These are phyloP conservation scores for Medicago ruthenica DNA, from an alignment of 306 rosid genomes.

Conservation along the genomic window DNA sequence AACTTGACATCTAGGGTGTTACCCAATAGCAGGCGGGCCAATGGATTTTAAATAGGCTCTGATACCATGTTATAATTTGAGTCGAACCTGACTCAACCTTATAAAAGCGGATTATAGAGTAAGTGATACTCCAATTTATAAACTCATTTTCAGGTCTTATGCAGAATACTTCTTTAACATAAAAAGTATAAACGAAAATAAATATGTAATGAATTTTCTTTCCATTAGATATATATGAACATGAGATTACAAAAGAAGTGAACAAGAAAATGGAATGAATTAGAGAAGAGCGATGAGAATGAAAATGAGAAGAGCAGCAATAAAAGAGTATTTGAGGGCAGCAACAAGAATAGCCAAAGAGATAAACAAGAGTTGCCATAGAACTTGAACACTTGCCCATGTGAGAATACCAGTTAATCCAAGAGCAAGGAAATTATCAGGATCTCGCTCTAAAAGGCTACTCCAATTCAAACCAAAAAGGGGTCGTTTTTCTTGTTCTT, in stretches of 20 bases:
- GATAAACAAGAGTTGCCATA: slow-evolving; percentile 72
- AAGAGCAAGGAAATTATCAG: slow-evolving; percentile 75
- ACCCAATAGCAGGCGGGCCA: no score
- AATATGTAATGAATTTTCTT: no score
- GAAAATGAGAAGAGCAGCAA: slow-evolving; percentile 80
- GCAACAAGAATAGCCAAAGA: slow-evolving; percentile 76
- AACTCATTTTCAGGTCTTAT: no score
- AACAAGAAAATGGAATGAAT: neutral
- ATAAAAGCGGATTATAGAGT: no score
- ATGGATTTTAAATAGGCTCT: no score
- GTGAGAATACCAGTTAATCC: slow-evolving; percentile 82
- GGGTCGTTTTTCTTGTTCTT: slow-evolving; percentile 43
- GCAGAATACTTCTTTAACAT: no score
- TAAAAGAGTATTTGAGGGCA: slow-evolving; percentile 83
- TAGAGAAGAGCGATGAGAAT: slow-evolving; percentile 68
- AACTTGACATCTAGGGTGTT: no score
- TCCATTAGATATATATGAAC: neutral
- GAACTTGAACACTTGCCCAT: slow-evolving; percentile 90
- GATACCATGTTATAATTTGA: no score
- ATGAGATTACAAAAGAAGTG: neutral
- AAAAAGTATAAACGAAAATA: no score
- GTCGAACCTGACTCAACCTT: no score
- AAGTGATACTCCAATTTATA: no score
- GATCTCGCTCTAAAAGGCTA: slow-evolving; percentile 70
- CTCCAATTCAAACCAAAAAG: slow-evolving; percentile 66